phyloP scores from a whole-genome alignment of 257 asterid genomes.

The Sherardia arvensis region DNA sequence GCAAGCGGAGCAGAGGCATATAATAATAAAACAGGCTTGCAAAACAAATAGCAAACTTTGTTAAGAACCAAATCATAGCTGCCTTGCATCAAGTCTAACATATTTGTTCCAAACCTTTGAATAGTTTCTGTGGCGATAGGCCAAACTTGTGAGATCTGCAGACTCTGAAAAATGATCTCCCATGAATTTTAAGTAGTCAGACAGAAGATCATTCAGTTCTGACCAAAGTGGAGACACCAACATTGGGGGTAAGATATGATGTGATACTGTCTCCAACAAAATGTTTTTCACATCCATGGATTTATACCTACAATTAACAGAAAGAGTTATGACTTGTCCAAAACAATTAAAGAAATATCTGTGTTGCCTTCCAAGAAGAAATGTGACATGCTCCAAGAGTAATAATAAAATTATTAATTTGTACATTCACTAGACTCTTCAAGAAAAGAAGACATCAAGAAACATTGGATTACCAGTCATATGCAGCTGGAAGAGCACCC shows the following conservation, averaged over 20 bases:
- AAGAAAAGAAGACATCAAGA: not conserved
- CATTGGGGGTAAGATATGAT: conserved; percentile 94
- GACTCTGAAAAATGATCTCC: conserved; percentile 91
- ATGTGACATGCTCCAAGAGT: not conserved
- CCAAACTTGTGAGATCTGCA: conserved; percentile 92
- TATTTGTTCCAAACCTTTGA: conserved; percentile 53
- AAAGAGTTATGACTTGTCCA: conserved; percentile 16
- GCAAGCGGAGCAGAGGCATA: not conserved
- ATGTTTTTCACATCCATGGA: conserved; percentile 94
- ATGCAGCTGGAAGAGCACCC: conserved; percentile 80
- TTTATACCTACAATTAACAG: conserved; percentile 57
- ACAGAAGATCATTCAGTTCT: conserved; percentile 49
- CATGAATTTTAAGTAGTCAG: conserved; percentile 76
- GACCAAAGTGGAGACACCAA: conserved; percentile 81
- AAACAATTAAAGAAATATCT: not conserved
- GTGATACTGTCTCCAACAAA: conserved; percentile 77
- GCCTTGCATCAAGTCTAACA: not conserved
- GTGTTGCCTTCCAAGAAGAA: not conserved
- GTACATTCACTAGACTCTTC: not conserved
- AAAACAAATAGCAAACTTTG: not conserved
- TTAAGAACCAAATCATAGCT: not conserved
- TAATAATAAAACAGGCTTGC: not conserved
- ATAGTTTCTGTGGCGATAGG: conserved; percentile 90
- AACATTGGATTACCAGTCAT: conserved; percentile 52
- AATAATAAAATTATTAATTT: not conserved